phyloP scores from a whole-genome alignment of 129 eudicot species.

The Escallonia rubra region DNA sequence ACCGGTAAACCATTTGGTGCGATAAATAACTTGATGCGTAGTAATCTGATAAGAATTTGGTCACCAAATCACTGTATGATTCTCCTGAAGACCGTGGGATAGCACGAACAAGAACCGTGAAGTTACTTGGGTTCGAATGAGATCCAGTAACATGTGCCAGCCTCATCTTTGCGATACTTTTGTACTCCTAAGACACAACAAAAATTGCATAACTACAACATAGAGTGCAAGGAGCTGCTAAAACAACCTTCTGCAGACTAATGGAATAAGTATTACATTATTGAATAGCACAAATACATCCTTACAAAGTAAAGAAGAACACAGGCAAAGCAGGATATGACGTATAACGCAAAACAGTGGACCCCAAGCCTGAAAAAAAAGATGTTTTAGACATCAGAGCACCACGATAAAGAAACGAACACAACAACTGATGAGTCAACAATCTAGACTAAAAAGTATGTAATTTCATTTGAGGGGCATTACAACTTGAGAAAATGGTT shows the following conservation, averaged over 20 bases:
- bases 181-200: slow-evolving; percentile 50
- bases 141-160: slow-evolving; percentile 45
- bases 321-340: slow-evolving; percentile 57
- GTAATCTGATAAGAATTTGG: slow-evolving; percentile 52
- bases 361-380: slow-evolving; percentile 74
- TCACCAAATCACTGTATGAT: slow-evolving; percentile 53
- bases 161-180: slow-evolving; percentile 64
- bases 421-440: not conserved
- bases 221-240: not conserved
- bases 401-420: not conserved
- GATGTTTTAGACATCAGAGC: not conserved
- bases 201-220: not conserved
- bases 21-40: slow-evolving; percentile 73
- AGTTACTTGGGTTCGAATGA: slow-evolving; percentile 56
- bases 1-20: slow-evolving; percentile 88
- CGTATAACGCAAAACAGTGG: slow-evolving; percentile 71
- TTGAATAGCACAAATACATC: slow-evolving; percentile 4
- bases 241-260: not conserved
- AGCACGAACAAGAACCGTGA: slow-evolving; percentile 86
- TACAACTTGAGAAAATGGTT: not conserved
- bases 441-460: not conserved
- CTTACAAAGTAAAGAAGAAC: slow-evolving; percentile 87
- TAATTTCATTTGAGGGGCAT: not conserved
- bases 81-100: slow-evolving; percentile 71
- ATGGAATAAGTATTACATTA: not conserved